Base-by-base conservation (phyloP, 129 eudicot genomes). In the Flaveria brownii region DNA sequence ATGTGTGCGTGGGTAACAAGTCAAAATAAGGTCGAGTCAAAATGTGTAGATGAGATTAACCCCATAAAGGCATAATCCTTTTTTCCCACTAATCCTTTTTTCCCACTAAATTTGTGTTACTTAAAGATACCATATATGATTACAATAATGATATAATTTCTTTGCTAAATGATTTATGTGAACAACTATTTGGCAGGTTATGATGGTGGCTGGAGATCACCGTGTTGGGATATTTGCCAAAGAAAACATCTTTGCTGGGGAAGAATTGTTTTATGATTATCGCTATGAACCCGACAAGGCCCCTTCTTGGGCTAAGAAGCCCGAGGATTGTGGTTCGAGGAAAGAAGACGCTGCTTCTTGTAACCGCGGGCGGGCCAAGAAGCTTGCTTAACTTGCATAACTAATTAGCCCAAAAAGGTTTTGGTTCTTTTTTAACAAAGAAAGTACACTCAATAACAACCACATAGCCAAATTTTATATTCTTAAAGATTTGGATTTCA, bases 191-290 rank as follows among this genome's bases (percentile, higher is more conserved):
- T 84, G 71, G 71, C 84, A 92, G 98, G 98, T 92, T 15, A 84
- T 92, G 62, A 86, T 92, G 98, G 98, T 90, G 75, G 92, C 79
- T 52, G 98, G 98, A 74, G 98, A 92, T 86, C 98, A 92, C 82
- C 80, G 96, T 64, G 96, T 92, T 0, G 98, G 98, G 6, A 92
- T 92, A 75, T 90, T 84, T 79, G 98, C 96, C 1, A 92, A 92
- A 72, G 94, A 92, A 72, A 84, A 83, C 39, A 92, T 92, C 47
- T 42, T 67, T 39, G 89, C 89, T 0, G 98, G 98, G 15, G 95
- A 90, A 75, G 98, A 92, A 72, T 80, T 92, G 13, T 92, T 92
- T 71, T 90, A 90, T 78, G 95, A 92, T 72, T 92, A 92, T 39
- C 96, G 92, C 6, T 92, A 92, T 52, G 94, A 84, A 75, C 86